Evolutionary conservation across 305 asterid species (phyloP).

Genomic region (Fraxinus latifolia): DNA sequence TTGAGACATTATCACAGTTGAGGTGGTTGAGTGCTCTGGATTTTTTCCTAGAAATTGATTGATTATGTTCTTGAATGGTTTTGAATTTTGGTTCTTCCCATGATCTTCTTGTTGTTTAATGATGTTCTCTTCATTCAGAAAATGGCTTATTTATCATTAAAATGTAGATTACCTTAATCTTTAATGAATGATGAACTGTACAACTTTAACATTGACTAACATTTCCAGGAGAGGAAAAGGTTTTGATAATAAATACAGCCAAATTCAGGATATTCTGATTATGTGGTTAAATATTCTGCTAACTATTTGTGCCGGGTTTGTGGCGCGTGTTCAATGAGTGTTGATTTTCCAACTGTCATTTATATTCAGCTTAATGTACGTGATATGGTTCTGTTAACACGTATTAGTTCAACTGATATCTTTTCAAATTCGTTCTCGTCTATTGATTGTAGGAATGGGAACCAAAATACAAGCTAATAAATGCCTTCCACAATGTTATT

Average conservation of each 20-base stretch:
- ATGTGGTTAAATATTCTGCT: not conserved
- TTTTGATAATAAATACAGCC: not conserved
- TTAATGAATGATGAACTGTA: constrained; percentile 11
- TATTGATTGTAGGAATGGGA: constrained; percentile 51
- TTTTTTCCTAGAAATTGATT: not conserved
- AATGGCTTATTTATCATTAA: not conserved
- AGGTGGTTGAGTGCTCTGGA: not conserved
- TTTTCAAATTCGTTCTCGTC: not conserved
- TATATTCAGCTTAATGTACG: not conserved
- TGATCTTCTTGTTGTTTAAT: constrained; percentile 10
- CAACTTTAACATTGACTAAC: not conserved
- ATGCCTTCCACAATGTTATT: constrained; percentile 25
- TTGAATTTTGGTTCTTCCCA: constrained; percentile 2
- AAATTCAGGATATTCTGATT: not conserved
- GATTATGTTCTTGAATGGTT: not conserved
- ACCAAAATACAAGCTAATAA: constrained; percentile 44
- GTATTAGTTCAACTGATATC: not conserved
- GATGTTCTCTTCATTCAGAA: not conserved
- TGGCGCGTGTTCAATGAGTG: not conserved
- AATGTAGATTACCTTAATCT: not conserved
- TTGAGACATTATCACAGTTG: not conserved
- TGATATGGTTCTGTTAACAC: not conserved
- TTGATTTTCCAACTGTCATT: constrained; percentile 1
- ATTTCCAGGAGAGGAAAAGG: not conserved
- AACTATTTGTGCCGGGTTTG: not conserved